These are phyloP conservation scores for Sugiyamaella sp. DNA, from an alignment of 1,139 yeast species.

Conservation along the genomic window DNA sequence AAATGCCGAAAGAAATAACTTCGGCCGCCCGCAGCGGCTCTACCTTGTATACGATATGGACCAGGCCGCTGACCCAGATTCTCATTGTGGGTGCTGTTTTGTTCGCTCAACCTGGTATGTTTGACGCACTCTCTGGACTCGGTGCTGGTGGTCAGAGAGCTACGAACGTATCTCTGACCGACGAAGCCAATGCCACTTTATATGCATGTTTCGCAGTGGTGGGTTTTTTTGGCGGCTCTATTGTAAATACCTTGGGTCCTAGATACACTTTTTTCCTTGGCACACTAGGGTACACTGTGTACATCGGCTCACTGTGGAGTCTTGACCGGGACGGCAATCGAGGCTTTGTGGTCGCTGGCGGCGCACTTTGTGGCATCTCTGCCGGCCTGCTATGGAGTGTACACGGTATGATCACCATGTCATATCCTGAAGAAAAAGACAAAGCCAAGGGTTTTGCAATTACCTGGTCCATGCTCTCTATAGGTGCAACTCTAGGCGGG, in stretches of 20 bases:
- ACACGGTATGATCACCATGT: constrained; percentile 29
- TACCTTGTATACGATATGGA: constrained; percentile 19
- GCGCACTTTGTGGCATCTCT: constrained; percentile 29
- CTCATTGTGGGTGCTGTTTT: constrained; percentile 28
- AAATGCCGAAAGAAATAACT: not conserved
- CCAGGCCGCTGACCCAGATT: constrained; percentile 25
- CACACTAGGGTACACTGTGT: constrained; percentile 28
- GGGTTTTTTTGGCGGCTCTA: constrained; percentile 28
- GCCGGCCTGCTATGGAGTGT: constrained; percentile 32
- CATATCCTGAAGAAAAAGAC: constrained; percentile 28
- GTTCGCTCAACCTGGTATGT: constrained; percentile 31
- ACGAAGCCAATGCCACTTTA: constrained; percentile 26
- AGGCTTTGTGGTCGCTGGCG: constrained; percentile 29
- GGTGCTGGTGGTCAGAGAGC: constrained; percentile 30
- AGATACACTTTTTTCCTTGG: constrained; percentile 28
- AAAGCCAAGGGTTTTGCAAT: constrained; percentile 27
- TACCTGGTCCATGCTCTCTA: constrained; percentile 28
- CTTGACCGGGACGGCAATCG: constrained; percentile 26
- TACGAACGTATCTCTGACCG: constrained; percentile 26
- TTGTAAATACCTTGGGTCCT: constrained; percentile 28
- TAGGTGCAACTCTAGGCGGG: constrained; percentile 30
- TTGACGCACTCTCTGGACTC: constrained; percentile 29
- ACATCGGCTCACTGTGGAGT: constrained; percentile 29
- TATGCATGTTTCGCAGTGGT: constrained; percentile 29
- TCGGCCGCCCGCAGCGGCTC: too few relatives aligned